Base-by-base conservation (phyloP, 2,329 filamentous ascomycete species). In the Metarhizium humberi region DNA sequence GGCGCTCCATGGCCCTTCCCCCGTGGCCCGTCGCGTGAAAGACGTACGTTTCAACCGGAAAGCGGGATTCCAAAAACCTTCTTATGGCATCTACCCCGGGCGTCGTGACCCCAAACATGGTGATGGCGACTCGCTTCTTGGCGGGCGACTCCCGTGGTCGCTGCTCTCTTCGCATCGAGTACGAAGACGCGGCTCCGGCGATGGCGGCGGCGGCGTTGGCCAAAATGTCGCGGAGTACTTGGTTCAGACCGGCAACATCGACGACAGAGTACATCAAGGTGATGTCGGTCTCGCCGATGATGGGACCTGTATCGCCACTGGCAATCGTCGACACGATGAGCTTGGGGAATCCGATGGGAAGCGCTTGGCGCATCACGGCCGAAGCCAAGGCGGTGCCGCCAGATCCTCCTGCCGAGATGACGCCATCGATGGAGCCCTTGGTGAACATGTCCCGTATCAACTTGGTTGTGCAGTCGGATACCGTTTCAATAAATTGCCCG, bases 91-190 rank as follows among this genome's bases (percentile, higher is more conserved):
- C 78, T 0, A 84, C 85, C 11, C 78, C 80, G 0, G 85, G 84
- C 0, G 85, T 89, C 0, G 86, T 90, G 6, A 89, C 85, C 2
- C 86, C 86, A 63, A 88, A 89, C 86, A 89, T 89, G 2, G 85
- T 87, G 29, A 88, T 78, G 0, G 78, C 86, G 6, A 89, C 72
- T 0, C 77, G 71, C 55, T 75, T 78, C 61, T 74, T 76, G 8
- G 58, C 52, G 2, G 55, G 42, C 1, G 55, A 8, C 3, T 32
- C 30, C 11, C 48, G 2, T 38, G 47, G 29, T 57, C 29, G 14
- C 56, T 53, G 7, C 40, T 50, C 14, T 57, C 51, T 34, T 10
- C 59, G 57, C 7, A 52, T 40, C 5, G 58, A 62, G 56, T 81
- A 82, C 0, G 74, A 68, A 2, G 59, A 57, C 0, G 81, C 78